Conservation (phyloP, 306 rosid species). For the Cicer arietinum region DNA sequence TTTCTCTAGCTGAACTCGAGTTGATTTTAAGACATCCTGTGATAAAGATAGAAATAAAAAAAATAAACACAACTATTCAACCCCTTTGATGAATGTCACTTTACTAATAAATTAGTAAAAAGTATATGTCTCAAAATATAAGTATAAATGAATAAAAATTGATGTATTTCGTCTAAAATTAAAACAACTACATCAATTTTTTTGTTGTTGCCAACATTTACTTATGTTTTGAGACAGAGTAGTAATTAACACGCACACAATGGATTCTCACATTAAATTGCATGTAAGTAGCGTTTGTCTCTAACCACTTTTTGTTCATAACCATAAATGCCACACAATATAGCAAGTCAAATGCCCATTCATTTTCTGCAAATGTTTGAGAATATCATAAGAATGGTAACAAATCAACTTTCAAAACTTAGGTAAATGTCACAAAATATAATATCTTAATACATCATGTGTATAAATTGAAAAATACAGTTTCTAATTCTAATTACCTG, state of each 20-base stretch:
- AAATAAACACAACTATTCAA: not conserved
- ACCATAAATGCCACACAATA: conserved; percentile 86
- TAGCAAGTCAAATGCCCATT: conserved; percentile 91
- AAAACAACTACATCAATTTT: no score
- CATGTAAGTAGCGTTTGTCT: conserved; percentile 88
- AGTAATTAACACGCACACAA: not conserved
- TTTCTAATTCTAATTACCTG: conserved; percentile 58
- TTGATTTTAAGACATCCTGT: conserved; percentile 78
- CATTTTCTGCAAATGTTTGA: conserved; percentile 63
- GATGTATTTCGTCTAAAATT: no score
- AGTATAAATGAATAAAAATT: no score
- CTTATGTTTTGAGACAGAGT: no score
- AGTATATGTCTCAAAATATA: no score
- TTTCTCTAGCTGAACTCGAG: conserved; percentile 77
- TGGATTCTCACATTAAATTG: conserved; percentile 80
- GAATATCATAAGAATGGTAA: not conserved
- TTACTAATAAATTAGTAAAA: no score
- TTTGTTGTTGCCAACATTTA: no score
- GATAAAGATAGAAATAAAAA: not conserved
- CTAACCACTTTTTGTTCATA: conserved; percentile 89
- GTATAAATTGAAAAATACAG: not conserved
- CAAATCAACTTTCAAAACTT: not conserved
- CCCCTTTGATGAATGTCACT: not conserved
- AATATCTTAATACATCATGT: not conserved
- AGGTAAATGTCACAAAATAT: not conserved